Evolutionary conservation across 306 rosid genomes (phyloP).

Genomic region (Lagenaria siceraria): DNA sequence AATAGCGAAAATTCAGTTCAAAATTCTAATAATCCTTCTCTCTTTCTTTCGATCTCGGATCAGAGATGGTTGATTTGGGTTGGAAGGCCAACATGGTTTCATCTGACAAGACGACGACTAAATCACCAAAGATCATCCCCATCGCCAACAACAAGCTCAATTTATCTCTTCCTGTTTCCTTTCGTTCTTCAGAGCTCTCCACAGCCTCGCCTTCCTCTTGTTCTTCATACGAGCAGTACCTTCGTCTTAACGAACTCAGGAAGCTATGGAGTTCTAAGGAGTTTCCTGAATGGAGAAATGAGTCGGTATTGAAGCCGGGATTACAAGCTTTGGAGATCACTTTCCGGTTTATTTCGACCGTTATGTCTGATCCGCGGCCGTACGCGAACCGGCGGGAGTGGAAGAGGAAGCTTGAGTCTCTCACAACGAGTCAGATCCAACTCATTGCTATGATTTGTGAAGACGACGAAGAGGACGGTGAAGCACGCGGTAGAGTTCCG

Average conservation of each 20-base stretch:
- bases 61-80: constrained; percentile 58
- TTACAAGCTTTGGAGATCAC: constrained; percentile 69
- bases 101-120: constrained; percentile 29
- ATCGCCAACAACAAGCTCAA: constrained; percentile 27
- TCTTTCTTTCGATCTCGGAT: background rate
- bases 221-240: constrained; percentile 56
- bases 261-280: constrained; percentile 41
- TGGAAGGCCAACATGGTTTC: constrained; percentile 55
- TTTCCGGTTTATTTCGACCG: constrained; percentile 55
- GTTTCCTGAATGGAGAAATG: constrained; percentile 59
- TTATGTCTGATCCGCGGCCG: constrained; percentile 56
- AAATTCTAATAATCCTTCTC: background rate
- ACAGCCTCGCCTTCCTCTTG: constrained; percentile 41
- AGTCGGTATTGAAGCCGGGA: constrained; percentile 61
- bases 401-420: constrained; percentile 50
- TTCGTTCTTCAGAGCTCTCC: constrained; percentile 32
- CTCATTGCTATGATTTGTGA: constrained; percentile 50
- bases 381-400: constrained; percentile 62
- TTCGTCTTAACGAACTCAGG: constrained; percentile 55
- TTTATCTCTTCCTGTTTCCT: constrained; percentile 22
- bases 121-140: constrained; percentile 41
- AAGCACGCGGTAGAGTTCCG: constrained; percentile 46
- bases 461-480: constrained; percentile 40
- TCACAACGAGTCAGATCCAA: constrained; percentile 39
- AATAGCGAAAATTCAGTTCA: background rate